Evolutionary conservation across 2,329 filamentous ascomycete species (phyloP).

Genomic region (Apiospora kogelbergensis): DNA sequence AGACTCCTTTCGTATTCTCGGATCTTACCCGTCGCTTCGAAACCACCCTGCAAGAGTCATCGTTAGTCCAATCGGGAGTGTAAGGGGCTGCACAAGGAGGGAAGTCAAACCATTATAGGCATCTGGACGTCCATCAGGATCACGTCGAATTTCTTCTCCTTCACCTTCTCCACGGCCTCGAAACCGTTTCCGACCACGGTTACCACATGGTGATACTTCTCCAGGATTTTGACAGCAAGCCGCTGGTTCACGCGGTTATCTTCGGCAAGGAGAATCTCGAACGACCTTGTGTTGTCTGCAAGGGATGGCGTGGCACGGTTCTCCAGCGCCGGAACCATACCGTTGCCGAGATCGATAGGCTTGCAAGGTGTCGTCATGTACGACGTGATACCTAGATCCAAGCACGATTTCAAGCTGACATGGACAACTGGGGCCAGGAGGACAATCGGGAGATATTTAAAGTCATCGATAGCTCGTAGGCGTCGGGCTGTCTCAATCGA

Average conservation of each 20-base stretch:
- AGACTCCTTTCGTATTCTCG: slow-evolving; percentile 88
- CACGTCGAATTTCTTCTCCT: slow-evolving; percentile 90
- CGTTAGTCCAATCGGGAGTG: neutral
- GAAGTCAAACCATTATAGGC: slow-evolving; percentile 84
- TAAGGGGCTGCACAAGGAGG: slow-evolving; percentile 14
- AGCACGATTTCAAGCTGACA: slow-evolving; percentile 87
- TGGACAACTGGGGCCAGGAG: slow-evolving; percentile 85
- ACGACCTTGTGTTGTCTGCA: slow-evolving; percentile 91
- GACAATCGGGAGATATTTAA: slow-evolving; percentile 97
- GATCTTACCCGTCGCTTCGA: slow-evolving; percentile 96
- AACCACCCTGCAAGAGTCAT: slow-evolving; percentile 66
- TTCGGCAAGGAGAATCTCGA: slow-evolving; percentile 92
- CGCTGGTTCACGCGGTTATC: slow-evolving; percentile 98
- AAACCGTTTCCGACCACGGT: slow-evolving; percentile 94
- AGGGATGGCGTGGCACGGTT: slow-evolving; percentile 88
- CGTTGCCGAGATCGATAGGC: slow-evolving; percentile 91
- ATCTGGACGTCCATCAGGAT: slow-evolving; percentile 99
- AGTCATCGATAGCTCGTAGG: slow-evolving; percentile 84
- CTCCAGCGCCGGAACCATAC: slow-evolving; percentile 92
- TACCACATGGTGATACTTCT: slow-evolving; percentile 92
- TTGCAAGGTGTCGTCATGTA: slow-evolving; percentile 98
- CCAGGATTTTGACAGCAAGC: slow-evolving; percentile 91
- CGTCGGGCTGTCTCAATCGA: slow-evolving; percentile 87
- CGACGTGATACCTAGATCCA: slow-evolving; percentile 95
- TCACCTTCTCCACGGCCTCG: slow-evolving; percentile 89